These are phyloP conservation scores for Talaromyces sp. DNA, from an alignment of 2,329 filamentous ascomycete genomes.

Conservation along the genomic window DNA sequence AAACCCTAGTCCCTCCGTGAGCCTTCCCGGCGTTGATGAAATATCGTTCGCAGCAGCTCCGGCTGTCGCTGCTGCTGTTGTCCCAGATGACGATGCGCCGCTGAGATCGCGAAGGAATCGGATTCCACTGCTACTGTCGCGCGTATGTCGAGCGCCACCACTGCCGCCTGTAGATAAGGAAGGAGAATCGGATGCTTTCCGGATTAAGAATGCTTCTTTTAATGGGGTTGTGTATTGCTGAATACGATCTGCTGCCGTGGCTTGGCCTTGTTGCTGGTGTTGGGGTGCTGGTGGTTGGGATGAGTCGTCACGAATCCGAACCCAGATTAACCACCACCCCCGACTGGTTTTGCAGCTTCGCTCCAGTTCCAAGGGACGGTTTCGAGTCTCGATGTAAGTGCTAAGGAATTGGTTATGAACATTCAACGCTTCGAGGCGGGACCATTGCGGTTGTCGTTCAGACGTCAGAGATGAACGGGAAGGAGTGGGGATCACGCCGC, in stretches of 20 bases:
- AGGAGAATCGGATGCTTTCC: slow-evolving; percentile 41
- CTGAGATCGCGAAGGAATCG: slow-evolving; percentile 37
- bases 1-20: slow-evolving; percentile 43
- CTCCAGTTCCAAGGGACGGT: slow-evolving; percentile 48
- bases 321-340: slow-evolving; percentile 66
- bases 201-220: slow-evolving; percentile 44
- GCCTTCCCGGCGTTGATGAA: slow-evolving; percentile 28
- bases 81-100: slow-evolving; percentile 29
- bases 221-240: not conserved
- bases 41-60: not conserved
- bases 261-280: slow-evolving; percentile 6
- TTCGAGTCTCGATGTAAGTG: slow-evolving; percentile 50
- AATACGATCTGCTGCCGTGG: not conserved
- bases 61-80: not conserved
- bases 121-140: slow-evolving; percentile 11
- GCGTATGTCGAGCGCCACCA: not conserved
- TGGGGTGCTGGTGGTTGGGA: not conserved
- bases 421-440: slow-evolving; percentile 55
- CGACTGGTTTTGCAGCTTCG: slow-evolving; percentile 58
- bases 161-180: slow-evolving; percentile 14
- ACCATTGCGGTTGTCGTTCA: slow-evolving; percentile 35
- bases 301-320: slow-evolving; percentile 43
- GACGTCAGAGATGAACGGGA: not conserved
- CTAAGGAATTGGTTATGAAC: slow-evolving; percentile 57
- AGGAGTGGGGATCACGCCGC: slow-evolving; percentile 18